Evolutionary conservation across 2,329 filamentous ascomycete species (phyloP), one percentile per base, ranked within the genome.

Genomic region (Cercospora sesami): DNA sequence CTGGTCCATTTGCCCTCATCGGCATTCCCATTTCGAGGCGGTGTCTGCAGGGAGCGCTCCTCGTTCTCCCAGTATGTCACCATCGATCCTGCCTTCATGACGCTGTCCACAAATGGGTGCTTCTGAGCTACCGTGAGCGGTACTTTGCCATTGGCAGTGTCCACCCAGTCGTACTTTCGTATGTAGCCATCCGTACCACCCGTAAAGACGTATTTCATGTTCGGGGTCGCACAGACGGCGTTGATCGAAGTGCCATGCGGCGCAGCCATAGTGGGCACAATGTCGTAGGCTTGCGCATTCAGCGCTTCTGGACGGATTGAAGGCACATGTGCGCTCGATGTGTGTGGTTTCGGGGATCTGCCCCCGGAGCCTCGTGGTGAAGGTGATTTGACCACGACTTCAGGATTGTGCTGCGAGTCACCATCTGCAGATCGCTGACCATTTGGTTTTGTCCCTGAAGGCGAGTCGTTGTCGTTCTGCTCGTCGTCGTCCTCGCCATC

Each of bases 31-130:
- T 23, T n/a, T 21, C 69, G 69, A 5, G 75, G 74, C 14, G 77
- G 78, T 18, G 77, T 78, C 4, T 76, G 74, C 16, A 75, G 33
- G 9, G 68, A 2, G 1, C 88, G 87, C 77, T 99, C 94, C 78
- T 97, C 94, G 75, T 98, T 99, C 79, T 97, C 95, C 95, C 95
- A 99, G 79, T 99, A 99, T 62, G 92, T 96, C 86, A 97, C 90
- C 60, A 98, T 82, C 5, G 97, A 92, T 1, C 94, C 95, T 2
- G 94, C 94, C 80, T 99, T 99, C 65, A 93, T 92, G 53, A 99
- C 95, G 74, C 92, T 97, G 78, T 99, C 95, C 48, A 99, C 95
- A 75, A 98, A 99, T 0, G 95, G 95, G 78, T 99, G 95, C 60
- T 92, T 86, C 81, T 99, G 95, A 33, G 95, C 95, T 5, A 99